Evolutionary conservation across 148 eudicot genomes (phyloP).

Genomic region (Cornus florida): DNA sequence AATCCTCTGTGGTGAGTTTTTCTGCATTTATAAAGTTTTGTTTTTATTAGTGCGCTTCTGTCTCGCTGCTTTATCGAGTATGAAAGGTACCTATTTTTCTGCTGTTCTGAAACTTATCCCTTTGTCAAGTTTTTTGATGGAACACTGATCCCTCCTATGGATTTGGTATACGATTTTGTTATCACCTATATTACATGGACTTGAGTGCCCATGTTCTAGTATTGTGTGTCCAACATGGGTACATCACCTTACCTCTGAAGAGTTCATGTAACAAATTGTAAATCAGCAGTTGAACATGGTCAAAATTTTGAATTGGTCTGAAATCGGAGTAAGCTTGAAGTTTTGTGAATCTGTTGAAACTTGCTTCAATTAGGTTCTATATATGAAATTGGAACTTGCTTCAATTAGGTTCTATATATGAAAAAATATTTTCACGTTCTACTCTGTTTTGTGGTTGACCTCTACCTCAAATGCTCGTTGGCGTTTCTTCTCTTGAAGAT

Average conservation of each 20-base stretch:
- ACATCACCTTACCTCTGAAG: too few species aligned
- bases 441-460: background rate
- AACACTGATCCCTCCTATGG: background rate
- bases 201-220: too few species aligned
- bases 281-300: background rate
- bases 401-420: background rate
- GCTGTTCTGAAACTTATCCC: background rate
- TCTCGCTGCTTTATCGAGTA: background rate
- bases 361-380: background rate
- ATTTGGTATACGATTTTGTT: background rate
- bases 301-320: background rate
- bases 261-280: background rate
- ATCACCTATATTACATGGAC: too few species aligned
- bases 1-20: conserved; percentile 79
- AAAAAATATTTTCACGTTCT: background rate
- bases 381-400: background rate
- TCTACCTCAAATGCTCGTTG: background rate
- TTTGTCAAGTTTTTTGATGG: background rate
- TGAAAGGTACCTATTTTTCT: background rate
- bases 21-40: background rate
- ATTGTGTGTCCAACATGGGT: too few species aligned
- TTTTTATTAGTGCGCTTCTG: background rate
- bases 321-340: background rate
- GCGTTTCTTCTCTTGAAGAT: background rate
- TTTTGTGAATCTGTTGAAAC: background rate